phyloP scores from a whole-genome alignment of 768 basidiomycete species.

The Mycena capillaripes region DNA sequence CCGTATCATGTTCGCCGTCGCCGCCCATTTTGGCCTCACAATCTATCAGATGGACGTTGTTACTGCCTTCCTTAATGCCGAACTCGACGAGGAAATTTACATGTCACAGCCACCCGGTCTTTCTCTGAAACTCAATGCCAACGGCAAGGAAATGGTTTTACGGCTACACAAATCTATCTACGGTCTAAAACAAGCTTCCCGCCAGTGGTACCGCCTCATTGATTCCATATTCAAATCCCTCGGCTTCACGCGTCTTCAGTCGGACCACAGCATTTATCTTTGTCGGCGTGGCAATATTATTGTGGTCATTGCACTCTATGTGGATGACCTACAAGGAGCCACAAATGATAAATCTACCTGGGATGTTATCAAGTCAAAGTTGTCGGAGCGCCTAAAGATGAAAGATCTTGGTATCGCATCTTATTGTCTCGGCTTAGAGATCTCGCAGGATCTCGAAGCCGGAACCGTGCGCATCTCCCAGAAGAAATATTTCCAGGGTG shows the following conservation, averaged over 20 bases:
- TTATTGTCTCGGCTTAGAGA: neutral
- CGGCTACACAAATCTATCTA: conserved; percentile 9
- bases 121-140: neutral
- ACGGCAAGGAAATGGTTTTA: conserved; percentile 5
- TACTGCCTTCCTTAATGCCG: conserved; percentile 12
- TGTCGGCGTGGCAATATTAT: neutral
- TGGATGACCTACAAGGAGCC: conserved; percentile 1
- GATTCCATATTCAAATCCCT: neutral
- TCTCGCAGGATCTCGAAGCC: neutral
- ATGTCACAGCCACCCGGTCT: conserved; percentile 18
- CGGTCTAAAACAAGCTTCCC: conserved; percentile 10
- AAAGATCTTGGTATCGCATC: conserved; percentile 2
- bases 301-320: neutral
- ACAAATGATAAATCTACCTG: neutral
- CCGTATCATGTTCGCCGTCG: neutral
- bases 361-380: neutral
- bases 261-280: conserved; percentile 16
- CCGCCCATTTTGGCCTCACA: neutral
- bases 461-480: conserved; percentile 6
- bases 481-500: neutral
- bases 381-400: neutral
- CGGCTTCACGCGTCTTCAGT: neutral
- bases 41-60: conserved; percentile 13
- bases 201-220: conserved; percentile 1
- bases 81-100: conserved; percentile 17